phyloP scores from a whole-genome alignment of 768 basidiomycete species.

The Rhodotorula babjevae region DNA sequence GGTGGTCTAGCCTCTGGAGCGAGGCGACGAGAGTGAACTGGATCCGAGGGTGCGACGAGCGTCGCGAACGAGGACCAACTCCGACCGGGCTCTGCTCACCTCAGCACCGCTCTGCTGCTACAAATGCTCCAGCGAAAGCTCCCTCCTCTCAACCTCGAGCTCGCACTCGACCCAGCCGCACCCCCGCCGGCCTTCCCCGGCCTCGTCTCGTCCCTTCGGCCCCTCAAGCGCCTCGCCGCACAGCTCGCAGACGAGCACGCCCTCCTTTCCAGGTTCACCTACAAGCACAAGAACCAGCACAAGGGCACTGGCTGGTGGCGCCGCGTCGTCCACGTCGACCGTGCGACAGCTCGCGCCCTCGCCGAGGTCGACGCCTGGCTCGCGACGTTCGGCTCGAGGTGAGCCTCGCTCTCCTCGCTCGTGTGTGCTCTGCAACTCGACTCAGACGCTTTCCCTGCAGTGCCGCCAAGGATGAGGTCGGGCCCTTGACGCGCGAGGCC shows the following conservation, averaged over 20 bases:
- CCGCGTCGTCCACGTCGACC: slow-evolving; percentile 25
- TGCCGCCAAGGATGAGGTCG: slow-evolving; percentile 20
- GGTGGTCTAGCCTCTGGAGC: too few relatives aligned
- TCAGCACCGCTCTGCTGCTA: neutral
- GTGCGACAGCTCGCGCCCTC: neutral
- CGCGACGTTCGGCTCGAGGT: slow-evolving; percentile 13
- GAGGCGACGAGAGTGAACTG: too few relatives aligned
- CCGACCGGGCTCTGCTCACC: neutral
- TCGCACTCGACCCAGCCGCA: neutral
- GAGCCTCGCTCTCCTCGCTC: neutral
- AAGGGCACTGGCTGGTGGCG: slow-evolving; percentile 34
- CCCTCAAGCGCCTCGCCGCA: slow-evolving; percentile 14
- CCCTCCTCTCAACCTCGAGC: neutral
- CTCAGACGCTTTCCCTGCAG: neutral
- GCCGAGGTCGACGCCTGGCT: slow-evolving; percentile 17
- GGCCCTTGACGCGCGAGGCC: neutral
- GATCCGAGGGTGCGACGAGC: neutral
- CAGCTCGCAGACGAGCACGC: slow-evolving; percentile 20
- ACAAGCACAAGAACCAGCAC: slow-evolving; percentile 41
- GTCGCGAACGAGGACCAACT: neutral
- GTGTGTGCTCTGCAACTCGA: too few relatives aligned
- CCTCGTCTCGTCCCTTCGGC: slow-evolving; percentile 34
- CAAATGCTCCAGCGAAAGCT: neutral
- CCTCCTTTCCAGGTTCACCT: slow-evolving; percentile 33
- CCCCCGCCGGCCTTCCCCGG: slow-evolving; percentile 19